Conservation (phyloP, 768 basidiomycete species). For the Tricholoma sp. region DNA sequence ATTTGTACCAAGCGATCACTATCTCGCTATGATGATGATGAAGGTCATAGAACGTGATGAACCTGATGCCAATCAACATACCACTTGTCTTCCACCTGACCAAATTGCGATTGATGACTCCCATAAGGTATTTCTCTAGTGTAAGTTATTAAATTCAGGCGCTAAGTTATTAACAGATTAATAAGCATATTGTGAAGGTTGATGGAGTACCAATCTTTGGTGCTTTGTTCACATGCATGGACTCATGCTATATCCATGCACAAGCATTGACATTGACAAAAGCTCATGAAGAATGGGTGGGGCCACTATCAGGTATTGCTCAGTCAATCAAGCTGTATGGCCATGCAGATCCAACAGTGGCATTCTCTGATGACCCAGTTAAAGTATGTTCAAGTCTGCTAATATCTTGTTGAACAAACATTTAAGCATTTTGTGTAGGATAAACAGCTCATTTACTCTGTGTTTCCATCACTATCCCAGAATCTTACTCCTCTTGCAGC, state of each 20-base stretch:
- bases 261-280: too few relatives aligned
- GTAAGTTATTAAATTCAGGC: not conserved
- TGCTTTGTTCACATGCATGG: constrained; percentile 12
- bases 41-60: constrained; percentile 17
- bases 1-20: constrained; percentile 17
- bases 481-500: constrained; percentile 3
- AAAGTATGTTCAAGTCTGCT: not conserved
- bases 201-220: constrained; percentile 15
- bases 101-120: constrained; percentile 18
- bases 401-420: not conserved
- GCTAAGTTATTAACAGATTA: not conserved
- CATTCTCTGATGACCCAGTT: constrained; percentile 8
- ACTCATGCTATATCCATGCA: too few relatives aligned
- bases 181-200: not conserved
- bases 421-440: not conserved
- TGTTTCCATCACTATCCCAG: constrained; percentile 2
- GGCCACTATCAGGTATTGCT: not conserved
- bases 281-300: too few relatives aligned
- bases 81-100: constrained; percentile 14
- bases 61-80: constrained; percentile 18
- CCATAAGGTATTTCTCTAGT: not conserved
- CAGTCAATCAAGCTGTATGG: constrained; percentile 3
- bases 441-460: not conserved
- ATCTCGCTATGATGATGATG: constrained; percentile 17
- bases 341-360: not conserved